phyloP scores from a whole-genome alignment of 2,329 filamentous ascomycete species.

The Trichoderma brevicompactum region DNA sequence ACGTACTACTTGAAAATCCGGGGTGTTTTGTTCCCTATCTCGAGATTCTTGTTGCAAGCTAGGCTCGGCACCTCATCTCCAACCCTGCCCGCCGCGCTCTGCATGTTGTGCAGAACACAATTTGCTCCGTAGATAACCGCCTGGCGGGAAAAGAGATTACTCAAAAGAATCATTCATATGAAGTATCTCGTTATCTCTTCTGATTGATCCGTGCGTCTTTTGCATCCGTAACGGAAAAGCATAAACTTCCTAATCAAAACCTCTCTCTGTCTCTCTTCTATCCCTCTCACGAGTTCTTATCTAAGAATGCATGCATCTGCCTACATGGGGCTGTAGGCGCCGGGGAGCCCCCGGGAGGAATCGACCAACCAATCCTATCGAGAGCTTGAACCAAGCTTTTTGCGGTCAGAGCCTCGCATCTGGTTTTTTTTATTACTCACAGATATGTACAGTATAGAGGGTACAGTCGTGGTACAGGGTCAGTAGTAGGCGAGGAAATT shows the following conservation, averaged over 20 bases:
- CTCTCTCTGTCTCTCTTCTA: neutral
- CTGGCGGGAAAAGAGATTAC: constrained; percentile 1
- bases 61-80: constrained; percentile 28
- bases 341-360: neutral
- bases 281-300: neutral
- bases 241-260: neutral
- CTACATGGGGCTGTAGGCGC: neutral
- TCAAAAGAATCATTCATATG: constrained; percentile 17
- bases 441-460: too few relatives aligned
- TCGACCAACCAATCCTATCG: neutral
- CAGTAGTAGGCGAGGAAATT: neutral
- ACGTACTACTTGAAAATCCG: constrained; percentile 25
- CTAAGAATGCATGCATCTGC: neutral
- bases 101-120: constrained; percentile 9
- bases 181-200: constrained; percentile 21
- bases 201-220: constrained; percentile 12
- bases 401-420: too few relatives aligned
- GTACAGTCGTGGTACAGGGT: neutral
- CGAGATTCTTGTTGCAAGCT: neutral
- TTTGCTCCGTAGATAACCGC: constrained; percentile 19
- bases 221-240: neutral
- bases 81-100: constrained; percentile 9
- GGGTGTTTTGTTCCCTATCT: constrained; percentile 26
- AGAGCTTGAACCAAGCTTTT: constrained; percentile 1
- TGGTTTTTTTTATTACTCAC: neutral